These are phyloP conservation scores for Flagelloscypha sp. DNA, from an alignment of 768 basidiomycete genomes.

Conservation along the genomic window DNA sequence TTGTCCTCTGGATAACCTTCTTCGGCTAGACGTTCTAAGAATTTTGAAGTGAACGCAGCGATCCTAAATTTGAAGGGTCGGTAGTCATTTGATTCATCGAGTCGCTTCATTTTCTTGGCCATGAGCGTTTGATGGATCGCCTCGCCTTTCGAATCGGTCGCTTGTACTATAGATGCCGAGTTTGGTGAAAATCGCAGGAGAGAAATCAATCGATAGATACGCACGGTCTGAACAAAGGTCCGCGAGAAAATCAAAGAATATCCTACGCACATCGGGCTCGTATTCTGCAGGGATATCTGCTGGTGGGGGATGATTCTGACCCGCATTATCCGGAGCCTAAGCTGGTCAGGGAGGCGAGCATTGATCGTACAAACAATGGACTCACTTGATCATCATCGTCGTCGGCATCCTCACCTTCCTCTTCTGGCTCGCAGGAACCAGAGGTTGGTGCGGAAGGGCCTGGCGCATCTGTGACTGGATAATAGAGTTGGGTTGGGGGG, in stretches of 20 bases:
- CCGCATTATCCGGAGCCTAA: too few species aligned
- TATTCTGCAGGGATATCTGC: slow-evolving; percentile 76
- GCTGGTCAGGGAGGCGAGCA: too few species aligned
- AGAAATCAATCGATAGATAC: slow-evolving; percentile 22
- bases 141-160: slow-evolving; percentile 90
- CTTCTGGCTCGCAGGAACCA: slow-evolving; percentile 22
- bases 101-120: slow-evolving; percentile 97
- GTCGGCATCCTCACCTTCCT: slow-evolving; percentile 24
- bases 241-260: slow-evolving; percentile 87
- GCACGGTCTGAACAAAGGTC: slow-evolving; percentile 82
- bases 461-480: slow-evolving; percentile 20
- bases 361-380: not conserved
- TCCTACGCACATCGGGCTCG: slow-evolving; percentile 72
- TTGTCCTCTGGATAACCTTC: slow-evolving; percentile 90
- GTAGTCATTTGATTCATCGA: slow-evolving; percentile 95
- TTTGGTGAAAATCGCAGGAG: slow-evolving; percentile 10
- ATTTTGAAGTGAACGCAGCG: slow-evolving; percentile 93
- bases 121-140: slow-evolving; percentile 96
- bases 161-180: slow-evolving; percentile 62
- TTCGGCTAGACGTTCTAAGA: slow-evolving; percentile 80
- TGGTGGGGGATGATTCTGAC: too few species aligned
- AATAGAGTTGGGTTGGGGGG: slow-evolving; percentile 11
- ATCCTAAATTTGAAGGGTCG: slow-evolving; percentile 99
- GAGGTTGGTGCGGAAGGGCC: slow-evolving; percentile 14
- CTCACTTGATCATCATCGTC: slow-evolving; percentile 14